Evolutionary conservation across 805 yeast species (phyloP), one percentile per base, ranked within the genome.

Genomic region (Metschnikowia drakensbergensis): DNA sequence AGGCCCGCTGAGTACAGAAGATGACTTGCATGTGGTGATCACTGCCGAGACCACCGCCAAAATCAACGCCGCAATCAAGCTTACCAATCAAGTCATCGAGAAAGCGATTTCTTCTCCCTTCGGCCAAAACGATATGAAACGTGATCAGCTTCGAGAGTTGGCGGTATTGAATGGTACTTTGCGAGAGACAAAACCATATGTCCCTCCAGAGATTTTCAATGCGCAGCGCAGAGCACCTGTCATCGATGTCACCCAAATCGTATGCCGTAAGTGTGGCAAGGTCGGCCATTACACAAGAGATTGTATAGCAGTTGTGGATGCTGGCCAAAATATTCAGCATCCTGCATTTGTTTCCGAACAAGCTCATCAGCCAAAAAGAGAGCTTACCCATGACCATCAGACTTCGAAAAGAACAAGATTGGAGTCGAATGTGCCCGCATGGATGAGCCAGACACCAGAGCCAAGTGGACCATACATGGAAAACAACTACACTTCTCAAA

Each of bases 91-190:
- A 48, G 81, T 94, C 45, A 82, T 95, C 11, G 81, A 86, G 47
- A 85, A 84, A 53, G 97, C 97, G 0, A 86, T 91, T 1, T 76
- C 82, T 17, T 82, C 96, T 0, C 99, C 99, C 1, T 92, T 86
- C 54, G 97, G 96, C 1, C 95, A 88, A 63, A 94, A 92, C 65
- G 96, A 89, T 54, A 75, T 88, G 63, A 94, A 94, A 61, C 75
- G 97, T 50, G 88, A 85, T 38, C 99, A 94, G 66, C 75, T 94
- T 51, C 78, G 96, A 54, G 96, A 92, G 61, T 75, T 94, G 58
- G 99, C 99, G 0, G 85, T 88, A 25, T 74, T 94, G 48, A 95
- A 94, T 68, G 99, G 99, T 66, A 94, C 99, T 0, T 73, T 90
- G 41, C 78, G 98, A 47, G 96, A 88, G 58, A 72, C 77, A 1